phyloP scores from a whole-genome alignment of 2,329 filamentous ascomycete genomes.

The Microsporum audouinii region DNA sequence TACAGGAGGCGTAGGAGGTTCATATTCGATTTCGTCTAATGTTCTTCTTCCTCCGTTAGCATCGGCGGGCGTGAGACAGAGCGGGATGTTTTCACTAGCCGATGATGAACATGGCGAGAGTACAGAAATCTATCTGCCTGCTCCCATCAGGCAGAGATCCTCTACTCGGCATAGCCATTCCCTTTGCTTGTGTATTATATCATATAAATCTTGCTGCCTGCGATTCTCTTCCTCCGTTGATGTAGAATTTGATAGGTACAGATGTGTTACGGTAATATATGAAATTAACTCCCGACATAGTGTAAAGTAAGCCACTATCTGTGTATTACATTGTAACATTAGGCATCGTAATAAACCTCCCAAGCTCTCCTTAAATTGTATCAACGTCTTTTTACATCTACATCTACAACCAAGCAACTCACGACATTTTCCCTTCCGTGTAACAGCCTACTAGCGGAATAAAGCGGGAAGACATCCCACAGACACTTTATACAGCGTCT shows the following conservation, averaged over 20 bases:
- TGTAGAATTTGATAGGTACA: not conserved
- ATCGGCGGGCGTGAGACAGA: not conserved
- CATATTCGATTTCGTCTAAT: constrained; percentile 82
- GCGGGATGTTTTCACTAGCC: constrained; percentile 30
- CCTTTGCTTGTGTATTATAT: not conserved
- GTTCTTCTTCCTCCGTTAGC: not conserved
- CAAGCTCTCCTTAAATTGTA: not conserved
- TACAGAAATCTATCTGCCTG: constrained; percentile 43
- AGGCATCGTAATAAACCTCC: not conserved
- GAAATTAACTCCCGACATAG: not conserved
- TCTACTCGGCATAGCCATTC: not conserved
- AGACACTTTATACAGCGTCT: not conserved
- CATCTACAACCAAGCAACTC: not conserved
- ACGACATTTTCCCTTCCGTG: not conserved
- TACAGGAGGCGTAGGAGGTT: constrained; percentile 55
- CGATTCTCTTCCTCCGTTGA: not conserved
- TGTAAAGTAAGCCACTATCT: not conserved
- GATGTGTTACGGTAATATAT: not conserved
- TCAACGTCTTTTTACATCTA: not conserved
- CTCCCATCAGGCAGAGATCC: not conserved
- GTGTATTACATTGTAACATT: not conserved
- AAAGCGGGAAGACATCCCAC: not conserved
- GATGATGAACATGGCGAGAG: constrained; percentile 54
- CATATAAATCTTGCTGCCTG: not conserved
- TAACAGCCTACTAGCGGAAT: not conserved